Base-by-base conservation (phyloP, 352 stramenopile genomes). In the Globisporangium ultimum region DNA sequence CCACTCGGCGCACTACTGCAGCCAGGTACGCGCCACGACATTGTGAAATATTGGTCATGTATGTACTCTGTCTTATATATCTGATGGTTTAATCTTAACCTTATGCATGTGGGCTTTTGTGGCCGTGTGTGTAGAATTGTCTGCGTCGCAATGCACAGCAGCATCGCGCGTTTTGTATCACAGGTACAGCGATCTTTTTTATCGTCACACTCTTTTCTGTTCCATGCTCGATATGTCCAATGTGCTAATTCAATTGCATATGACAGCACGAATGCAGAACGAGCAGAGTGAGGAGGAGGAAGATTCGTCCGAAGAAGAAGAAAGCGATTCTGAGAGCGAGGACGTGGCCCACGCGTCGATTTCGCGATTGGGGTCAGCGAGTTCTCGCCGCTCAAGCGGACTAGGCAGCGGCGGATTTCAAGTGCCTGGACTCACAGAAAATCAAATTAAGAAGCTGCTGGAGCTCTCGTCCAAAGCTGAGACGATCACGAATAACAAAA, bases 311-410 rank as follows among this genome's bases (percentile, higher is more conserved):
- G 78, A 86, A 20, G 77, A 86, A 50, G 76, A 87, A 58, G 81
- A 92, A 48, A 92, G 82, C 68, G 81, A 93, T 32, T 87, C 74
- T 13, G 83, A 93, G 57, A 76, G 62, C 2, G 79, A 93, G 54
- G 67, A 88, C 9, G 72, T 76, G 17, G 55, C 34, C 10, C 69
- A 77, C 18, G 54, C 55, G 0, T 51, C 67, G 2, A 28, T 68
- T 32, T 57, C 66, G 2, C 55, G 60, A 8, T 61, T 56, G 20
- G 55, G 55, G 15, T 70, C 69, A 22, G 41, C 56, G 17, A 50
- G 28, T 11, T 65, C 54, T 20, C 63, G 69, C 20, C 53, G 55
- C 12, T 53, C 42, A 14, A 51, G 32, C 9, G 53, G 43, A 10
- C 52, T 38, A 20, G 43, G 12, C 46, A 28, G 43, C 48, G 51